These are phyloP conservation scores for Phytophthora sansomeana DNA, from an alignment of 352 stramenopile species.

Conservation along the genomic window DNA sequence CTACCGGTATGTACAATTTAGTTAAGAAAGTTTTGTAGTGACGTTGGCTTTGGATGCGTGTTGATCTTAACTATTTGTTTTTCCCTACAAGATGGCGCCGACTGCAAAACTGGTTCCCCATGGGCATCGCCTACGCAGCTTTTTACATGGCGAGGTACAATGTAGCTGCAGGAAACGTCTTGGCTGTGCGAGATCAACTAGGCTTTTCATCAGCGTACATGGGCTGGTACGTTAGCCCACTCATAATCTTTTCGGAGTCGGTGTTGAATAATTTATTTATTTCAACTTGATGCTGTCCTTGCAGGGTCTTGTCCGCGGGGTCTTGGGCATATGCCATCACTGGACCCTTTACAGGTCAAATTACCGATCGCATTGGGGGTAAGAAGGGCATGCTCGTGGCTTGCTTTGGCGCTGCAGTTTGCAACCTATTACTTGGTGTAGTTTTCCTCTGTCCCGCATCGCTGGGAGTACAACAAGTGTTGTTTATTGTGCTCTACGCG, in stretches of 20 bases:
- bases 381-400: constrained; percentile 69
- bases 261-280: not conserved
- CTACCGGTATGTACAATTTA: constrained; percentile 68
- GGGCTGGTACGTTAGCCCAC: constrained; percentile 50
- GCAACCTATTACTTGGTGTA: constrained; percentile 56
- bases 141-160: constrained; percentile 88
- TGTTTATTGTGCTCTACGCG: constrained; percentile 66
- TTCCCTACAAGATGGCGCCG: constrained; percentile 55
- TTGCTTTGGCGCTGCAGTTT: constrained; percentile 59
- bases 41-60: not conserved
- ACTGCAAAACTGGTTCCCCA: constrained; percentile 79
- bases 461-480: constrained; percentile 32
- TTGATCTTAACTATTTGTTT: not conserved
- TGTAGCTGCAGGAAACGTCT: constrained; percentile 71
- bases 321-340: constrained; percentile 66
- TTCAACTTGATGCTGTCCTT: not conserved
- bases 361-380: constrained; percentile 67
- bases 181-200: constrained; percentile 50
- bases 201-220: constrained; percentile 65
- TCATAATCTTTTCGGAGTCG: not conserved
- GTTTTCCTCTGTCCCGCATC: constrained; percentile 54
- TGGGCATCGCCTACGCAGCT: constrained; percentile 74
- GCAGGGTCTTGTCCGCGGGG: constrained; percentile 61
- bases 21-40: constrained; percentile 21
- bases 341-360: constrained; percentile 64